Evolutionary conservation across 1,284 basidiomycete genomes (phyloP).

Genomic region (Cryptococcus amylolentus): DNA sequence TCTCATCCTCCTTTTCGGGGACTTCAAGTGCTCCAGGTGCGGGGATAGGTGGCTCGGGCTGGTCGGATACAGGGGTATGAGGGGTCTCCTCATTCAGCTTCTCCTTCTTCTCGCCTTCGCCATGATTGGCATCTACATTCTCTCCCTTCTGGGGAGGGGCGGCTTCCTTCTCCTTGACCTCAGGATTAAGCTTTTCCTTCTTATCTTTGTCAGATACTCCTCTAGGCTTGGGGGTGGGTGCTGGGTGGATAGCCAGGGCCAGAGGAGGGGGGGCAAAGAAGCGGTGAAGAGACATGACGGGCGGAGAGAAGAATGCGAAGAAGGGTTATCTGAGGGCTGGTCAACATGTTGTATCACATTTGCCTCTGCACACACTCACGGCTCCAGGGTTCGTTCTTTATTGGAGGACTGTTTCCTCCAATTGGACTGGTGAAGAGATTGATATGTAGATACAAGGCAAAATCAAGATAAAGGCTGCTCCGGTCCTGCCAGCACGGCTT

Average conservation of each 20-base stretch:
- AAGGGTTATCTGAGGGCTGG: no score
- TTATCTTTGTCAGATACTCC: background rate
- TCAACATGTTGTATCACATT: no score
- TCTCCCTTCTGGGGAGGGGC: background rate
- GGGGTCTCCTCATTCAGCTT: constrained; percentile 7
- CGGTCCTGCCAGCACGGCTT: no score
- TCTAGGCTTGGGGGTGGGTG: constrained; percentile 22
- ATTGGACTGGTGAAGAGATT: background rate
- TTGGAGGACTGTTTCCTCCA: no score
- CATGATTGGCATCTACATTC: background rate
- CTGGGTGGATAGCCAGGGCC: constrained; percentile 30
- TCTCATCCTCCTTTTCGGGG: background rate
- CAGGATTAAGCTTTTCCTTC: constrained; percentile 8
- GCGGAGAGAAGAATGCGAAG: background rate
- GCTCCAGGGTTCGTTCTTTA: no score
- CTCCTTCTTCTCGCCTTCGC: constrained; percentile 4
- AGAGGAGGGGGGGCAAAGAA: constrained; percentile 31
- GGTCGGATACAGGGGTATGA: constrained; percentile 16
- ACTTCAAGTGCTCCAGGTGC: constrained; percentile 1
- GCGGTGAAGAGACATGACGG: constrained; percentile 35
- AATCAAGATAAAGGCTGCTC: no score
- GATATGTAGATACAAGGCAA: no score
- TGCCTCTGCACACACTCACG: no score
- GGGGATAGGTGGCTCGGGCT: constrained; percentile 26
- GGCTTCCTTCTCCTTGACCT: constrained; percentile 10